These are phyloP conservation scores for Starmera stellimalicola DNA, from an alignment of 1,139 yeast genomes.

Conservation along the genomic window DNA sequence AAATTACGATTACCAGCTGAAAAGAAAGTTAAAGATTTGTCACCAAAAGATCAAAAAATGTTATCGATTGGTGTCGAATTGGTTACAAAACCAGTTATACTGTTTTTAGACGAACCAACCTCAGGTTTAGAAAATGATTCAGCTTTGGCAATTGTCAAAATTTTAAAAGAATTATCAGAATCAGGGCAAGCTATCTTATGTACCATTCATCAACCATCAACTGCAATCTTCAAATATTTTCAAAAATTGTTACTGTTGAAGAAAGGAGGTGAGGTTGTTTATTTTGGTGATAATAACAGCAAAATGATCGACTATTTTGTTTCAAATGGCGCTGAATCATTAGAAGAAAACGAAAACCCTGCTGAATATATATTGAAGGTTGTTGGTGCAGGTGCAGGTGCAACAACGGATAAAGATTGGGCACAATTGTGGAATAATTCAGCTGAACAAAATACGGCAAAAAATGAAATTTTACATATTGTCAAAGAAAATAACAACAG, in stretches of 20 bases:
- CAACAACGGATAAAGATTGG: conserved; percentile 31
- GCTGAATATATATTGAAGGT: conserved; percentile 59
- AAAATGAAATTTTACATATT: too few relatives aligned
- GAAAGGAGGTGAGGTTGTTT: conserved; percentile 55
- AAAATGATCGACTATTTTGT: conserved; percentile 46
- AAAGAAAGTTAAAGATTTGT: conserved; percentile 45
- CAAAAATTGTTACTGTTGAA: conserved; percentile 39
- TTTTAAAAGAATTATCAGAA: conserved; percentile 40
- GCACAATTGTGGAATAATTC: conserved; percentile 37
- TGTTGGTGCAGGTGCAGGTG: conserved; percentile 52
- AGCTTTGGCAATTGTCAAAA: conserved; percentile 46
- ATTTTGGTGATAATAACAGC: conserved; percentile 55
- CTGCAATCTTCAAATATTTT: conserved; percentile 42
- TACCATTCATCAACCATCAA: conserved; percentile 53
- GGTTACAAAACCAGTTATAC: conserved; percentile 44
- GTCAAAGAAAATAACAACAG: too few relatives aligned
- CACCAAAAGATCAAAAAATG: conserved; percentile 60
- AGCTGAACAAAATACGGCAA: too few relatives aligned
- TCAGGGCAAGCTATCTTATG: conserved; percentile 50
- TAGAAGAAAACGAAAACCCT: conserved; percentile 45
- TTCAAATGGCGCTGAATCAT: conserved; percentile 38
- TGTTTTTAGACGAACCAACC: conserved; percentile 50
- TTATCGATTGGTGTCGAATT: conserved; percentile 57
- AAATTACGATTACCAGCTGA: conserved; percentile 48
- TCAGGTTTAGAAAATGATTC: conserved; percentile 54